A percentile compares a stretch with the other conserved stretches of the same genome.
phyloP scores from a whole-genome alignment of 1,284 basidiomycete genomes.

The Cryptococcus wingfieldii region DNA sequence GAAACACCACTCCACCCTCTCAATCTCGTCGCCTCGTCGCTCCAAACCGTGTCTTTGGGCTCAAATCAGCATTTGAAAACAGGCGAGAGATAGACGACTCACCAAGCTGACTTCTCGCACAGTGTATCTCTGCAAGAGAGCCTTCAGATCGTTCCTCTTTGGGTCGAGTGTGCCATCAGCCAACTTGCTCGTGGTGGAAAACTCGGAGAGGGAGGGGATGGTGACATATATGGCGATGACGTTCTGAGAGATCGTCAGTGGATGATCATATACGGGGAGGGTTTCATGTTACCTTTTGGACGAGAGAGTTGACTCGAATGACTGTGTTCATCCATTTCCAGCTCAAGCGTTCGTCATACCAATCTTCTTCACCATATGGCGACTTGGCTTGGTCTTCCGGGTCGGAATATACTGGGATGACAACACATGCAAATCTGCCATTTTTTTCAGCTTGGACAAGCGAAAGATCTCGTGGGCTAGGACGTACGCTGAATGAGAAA shows the following conservation, averaged over 20 bases:
- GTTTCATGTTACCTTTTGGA: conserved; percentile 70
- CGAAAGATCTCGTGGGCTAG: neutral
- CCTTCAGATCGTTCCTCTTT: conserved; percentile 57
- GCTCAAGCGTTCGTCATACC: conserved; percentile 65
- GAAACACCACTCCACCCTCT: neutral
- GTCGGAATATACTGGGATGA: conserved; percentile 86
- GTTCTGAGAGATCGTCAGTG: conserved; percentile 56
- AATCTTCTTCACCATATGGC: conserved; percentile 47
- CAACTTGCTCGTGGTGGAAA: conserved; percentile 49
- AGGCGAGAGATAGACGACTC: conserved; percentile 7
- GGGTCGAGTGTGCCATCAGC: conserved; percentile 52
- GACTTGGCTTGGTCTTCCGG: conserved; percentile 63
- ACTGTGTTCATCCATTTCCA: conserved; percentile 98
- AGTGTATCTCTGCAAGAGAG: conserved; percentile 62
- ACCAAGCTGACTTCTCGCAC: conserved; percentile 76
- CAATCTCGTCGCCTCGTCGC: conserved; percentile 39
- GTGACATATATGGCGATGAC: conserved; percentile 85
- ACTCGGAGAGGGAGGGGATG: conserved; percentile 65
- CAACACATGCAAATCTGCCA: conserved; percentile 76
- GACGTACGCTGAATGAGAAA: conserved; percentile 87
- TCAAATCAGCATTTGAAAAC: neutral
- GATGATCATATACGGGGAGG: neutral
- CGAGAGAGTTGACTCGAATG: conserved; percentile 94
- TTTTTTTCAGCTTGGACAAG: neutral
- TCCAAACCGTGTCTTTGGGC: conserved; percentile 38